phyloP scores from a whole-genome alignment of 1,284 basidiomycete genomes.

The Papiliotrema laurentii region DNA sequence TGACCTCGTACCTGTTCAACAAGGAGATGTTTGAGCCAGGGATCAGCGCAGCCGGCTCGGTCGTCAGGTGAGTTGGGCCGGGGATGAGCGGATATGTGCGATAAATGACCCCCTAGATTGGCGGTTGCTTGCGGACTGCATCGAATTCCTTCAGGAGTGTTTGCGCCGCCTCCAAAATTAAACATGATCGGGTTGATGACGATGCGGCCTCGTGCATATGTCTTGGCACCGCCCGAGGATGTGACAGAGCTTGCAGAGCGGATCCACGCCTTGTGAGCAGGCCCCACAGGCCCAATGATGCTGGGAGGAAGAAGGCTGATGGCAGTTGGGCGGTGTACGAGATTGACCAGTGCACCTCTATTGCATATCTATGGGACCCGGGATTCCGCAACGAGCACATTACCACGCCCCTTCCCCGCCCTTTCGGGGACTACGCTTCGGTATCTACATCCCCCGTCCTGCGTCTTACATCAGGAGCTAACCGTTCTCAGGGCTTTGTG shows the following conservation, averaged over 20 bases:
- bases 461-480: background rate
- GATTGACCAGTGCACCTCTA: constrained; percentile 27
- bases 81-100: too few relatives aligned
- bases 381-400: constrained; percentile 25
- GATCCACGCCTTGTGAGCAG: constrained; percentile 21
- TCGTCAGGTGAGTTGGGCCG: constrained; percentile 17
- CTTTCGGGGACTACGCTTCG: constrained; percentile 24
- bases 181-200: constrained; percentile 20
- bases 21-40: constrained; percentile 27
- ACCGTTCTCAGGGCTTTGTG: constrained; percentile 13
- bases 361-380: constrained; percentile 31
- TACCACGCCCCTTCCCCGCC: constrained; percentile 29
- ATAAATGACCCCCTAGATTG: constrained; percentile 13
- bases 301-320: constrained; percentile 1
- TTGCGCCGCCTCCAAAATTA: constrained; percentile 10
- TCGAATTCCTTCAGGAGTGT: constrained; percentile 20
- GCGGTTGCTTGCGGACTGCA: constrained; percentile 29
- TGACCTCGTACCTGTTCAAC: constrained; percentile 27
- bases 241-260: constrained; percentile 22
- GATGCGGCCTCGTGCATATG: constrained; percentile 17
- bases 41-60: constrained; percentile 21
- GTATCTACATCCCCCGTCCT: too few relatives aligned
- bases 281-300: background rate
- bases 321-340: constrained; percentile 34
- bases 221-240: constrained; percentile 22